Evolutionary conservation across 305 asterid species (phyloP), one percentile per base, ranked within the genome.

Genomic region (Rubia balearica): DNA sequence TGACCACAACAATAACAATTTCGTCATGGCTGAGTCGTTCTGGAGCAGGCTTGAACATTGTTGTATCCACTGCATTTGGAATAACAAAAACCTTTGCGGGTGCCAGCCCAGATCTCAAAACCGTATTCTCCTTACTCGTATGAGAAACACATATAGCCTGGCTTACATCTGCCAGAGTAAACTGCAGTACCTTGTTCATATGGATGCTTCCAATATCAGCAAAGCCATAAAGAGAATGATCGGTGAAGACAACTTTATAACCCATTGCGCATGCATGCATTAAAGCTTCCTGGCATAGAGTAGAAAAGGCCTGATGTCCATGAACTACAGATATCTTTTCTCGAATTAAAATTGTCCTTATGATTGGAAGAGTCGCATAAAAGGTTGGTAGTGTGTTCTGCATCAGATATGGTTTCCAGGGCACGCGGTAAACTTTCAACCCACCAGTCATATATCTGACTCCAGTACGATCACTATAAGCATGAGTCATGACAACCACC

Each of bases 251-350:
- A 77, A 91, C 98, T 87, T 81, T 89, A 89, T 85, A 91, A 8
- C 98, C 96, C 98, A 94, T 91, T 1, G 98, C 91, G 27, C 97
- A 92, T 36, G 99, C 98, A 8, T 95, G 97, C 96, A 95, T 91
- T 59, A 95, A 78, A 74, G 98, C 90, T 83, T 95, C 98, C 73
- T 91, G 99, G 75, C 96, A 91, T 49, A 95, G 80, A 74, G 99
- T 95, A 69, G 98, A 95, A 81, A 94, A 91, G 66, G 99, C 94
- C 82, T 90, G 97, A 82, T 91, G 98, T 43, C 98, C 99, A 62
- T 91, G 99, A 73, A 95, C 94, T 82, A 91, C 69, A 0, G 99
- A 84, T 82, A 91, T 91, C 67, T 84, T 88, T 72, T 94, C 99
- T 67, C 98, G 83, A 68, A 94, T 84, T 75, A 95, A 77, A 79